Evolutionary conservation across 495 filamentous ascomycete species (phyloP).

Genomic region (Penicillium waksmanii): DNA sequence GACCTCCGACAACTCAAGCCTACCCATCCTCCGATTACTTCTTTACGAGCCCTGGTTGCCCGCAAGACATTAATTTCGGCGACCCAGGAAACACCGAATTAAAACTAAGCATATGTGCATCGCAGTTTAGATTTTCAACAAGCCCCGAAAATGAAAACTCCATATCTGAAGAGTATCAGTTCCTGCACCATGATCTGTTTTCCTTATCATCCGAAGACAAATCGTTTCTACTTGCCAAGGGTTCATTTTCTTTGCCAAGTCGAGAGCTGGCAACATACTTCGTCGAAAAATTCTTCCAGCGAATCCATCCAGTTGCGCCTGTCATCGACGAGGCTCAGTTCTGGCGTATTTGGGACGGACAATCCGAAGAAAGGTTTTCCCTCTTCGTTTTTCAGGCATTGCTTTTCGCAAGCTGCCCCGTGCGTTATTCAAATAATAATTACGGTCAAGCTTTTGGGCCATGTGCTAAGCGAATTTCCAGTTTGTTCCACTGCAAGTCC

Average conservation of each 20-base stretch:
- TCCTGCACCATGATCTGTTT: slow-evolving; percentile 40
- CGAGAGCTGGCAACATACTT: slow-evolving; percentile 45
- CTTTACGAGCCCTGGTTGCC: no score
- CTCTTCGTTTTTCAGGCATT: slow-evolving; percentile 54
- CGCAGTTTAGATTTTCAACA: no score
- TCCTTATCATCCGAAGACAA: slow-evolving; percentile 47
- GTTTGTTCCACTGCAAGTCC: slow-evolving; percentile 45
- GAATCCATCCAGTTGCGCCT: slow-evolving; percentile 51
- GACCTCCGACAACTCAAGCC: no score
- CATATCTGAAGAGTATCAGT: slow-evolving; percentile 30
- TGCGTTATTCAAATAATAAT: slow-evolving; percentile 23
- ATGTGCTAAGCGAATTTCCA: slow-evolving; percentile 9
- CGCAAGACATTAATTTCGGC: no score
- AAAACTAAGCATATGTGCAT: no score
- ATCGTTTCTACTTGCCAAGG: slow-evolving; percentile 45
- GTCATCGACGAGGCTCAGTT: slow-evolving; percentile 52
- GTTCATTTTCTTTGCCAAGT: slow-evolving; percentile 46
- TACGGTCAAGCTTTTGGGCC: no score
- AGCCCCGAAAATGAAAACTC: no score
- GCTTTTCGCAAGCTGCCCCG: slow-evolving; percentile 50
- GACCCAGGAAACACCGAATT: no score
- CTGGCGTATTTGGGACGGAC: slow-evolving; percentile 43
- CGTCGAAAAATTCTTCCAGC: slow-evolving; percentile 50
- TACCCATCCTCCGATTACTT: no score
- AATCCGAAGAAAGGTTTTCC: slow-evolving; percentile 35